Percentiles rank a stretch among this genome's conserved stretches.
Conservation (phyloP, 1,139 yeast genomes). For the Debaryomyces subglobosus region DNA sequence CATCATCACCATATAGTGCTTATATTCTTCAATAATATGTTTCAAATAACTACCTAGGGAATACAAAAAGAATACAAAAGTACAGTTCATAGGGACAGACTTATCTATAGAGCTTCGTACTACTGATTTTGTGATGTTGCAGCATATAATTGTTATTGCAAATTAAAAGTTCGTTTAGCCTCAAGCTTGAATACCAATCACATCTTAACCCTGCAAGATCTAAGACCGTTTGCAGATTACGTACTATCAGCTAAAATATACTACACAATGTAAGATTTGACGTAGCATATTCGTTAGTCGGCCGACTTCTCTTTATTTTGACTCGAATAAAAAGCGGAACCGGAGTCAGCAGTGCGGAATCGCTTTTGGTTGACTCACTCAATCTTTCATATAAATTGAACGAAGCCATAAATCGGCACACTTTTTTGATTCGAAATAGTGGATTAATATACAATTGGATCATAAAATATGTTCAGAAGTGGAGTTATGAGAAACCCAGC, state of each 20-base stretch:
- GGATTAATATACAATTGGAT: background rate
- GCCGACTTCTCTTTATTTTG: background rate
- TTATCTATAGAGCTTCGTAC: background rate
- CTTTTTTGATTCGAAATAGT: background rate
- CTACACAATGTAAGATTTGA: background rate
- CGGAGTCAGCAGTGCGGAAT: slow-evolving; percentile 1
- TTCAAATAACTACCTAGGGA: background rate
- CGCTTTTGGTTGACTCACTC: slow-evolving; percentile 7
- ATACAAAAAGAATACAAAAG: background rate
- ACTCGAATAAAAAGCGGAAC: slow-evolving; percentile 1
- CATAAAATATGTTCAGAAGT: slow-evolving; percentile 2
- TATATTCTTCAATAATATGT: background rate
- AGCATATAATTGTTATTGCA: background rate
- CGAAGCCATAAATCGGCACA: background rate
- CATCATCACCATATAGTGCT: background rate
- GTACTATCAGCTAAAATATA: background rate
- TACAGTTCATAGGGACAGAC: background rate
- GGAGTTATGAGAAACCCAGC: slow-evolving; percentile 1
- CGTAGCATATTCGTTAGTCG: background rate
- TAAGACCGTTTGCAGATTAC: background rate
- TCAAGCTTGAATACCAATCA: background rate
- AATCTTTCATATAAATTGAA: background rate
- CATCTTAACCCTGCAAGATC: background rate
- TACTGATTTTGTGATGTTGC: background rate
- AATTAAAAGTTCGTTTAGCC: background rate